Base-by-base conservation (phyloP, 140 eudicot species). In the Bidens hawaiensis region DNA sequence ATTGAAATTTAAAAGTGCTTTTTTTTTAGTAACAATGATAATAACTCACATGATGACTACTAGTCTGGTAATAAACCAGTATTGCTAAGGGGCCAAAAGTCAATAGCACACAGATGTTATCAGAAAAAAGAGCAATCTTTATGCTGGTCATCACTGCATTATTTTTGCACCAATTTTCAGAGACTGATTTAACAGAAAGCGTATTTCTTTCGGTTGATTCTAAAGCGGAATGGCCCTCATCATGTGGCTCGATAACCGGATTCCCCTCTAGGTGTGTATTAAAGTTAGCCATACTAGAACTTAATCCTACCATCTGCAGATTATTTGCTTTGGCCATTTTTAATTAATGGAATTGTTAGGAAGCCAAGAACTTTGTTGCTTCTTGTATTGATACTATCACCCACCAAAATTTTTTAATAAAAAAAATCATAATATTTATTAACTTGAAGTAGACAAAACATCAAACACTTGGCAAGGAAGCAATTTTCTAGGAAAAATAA, bases 61-160 rank as follows among this genome's bases (percentile, higher is more conserved):
- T 38, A 38, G 88, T 76, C 47, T 78, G 49, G 19, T 70, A 63
- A 54, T 75, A 67, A 24, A 78, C 81, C 61, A 80, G n/a, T 60
- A 86, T 78, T 7, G 95, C 95, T 47, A 83, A 58, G 18, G 95
- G 90, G 62, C 87, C 90, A 69, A 68, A 80, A 41, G 90, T 87
- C 43, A 83, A 40, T 0, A 86, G 85, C 62, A 86, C 46, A 71
- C 78, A 77, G 60, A 86, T 72, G 59, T 83, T 86, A 60, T 75
- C 76, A 43, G 87, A 82, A 28, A 86, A 45, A 4, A 86, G 16
- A 41, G 77, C 80, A 22, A 80, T 62, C 73, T 75, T 81, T 50
- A 81, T 67, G 60, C 88, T 85, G 52, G 30, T 64, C 19, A 75
- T 52, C 59, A 67, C 58, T 57, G 42, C 36, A 48, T 55, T 28